Conservation (phyloP, 371 early-diverging fungal genomes). For the Mucor sp. region DNA sequence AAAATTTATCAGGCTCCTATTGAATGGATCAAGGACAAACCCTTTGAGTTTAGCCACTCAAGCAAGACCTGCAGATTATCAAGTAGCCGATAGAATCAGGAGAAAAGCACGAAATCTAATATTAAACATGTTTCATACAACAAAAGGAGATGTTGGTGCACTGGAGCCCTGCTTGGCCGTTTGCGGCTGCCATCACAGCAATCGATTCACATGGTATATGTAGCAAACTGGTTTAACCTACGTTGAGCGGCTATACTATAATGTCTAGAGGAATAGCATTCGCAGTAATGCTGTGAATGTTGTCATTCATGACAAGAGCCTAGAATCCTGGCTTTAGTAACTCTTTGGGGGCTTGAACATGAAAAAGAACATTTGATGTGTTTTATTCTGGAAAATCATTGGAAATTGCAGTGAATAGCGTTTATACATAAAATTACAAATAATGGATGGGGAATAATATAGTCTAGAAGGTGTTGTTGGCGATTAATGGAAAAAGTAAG, state of each 20-base stretch:
- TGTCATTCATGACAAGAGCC: no score
- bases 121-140: neutral
- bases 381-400: neutral
- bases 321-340: no score
- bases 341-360: no score
- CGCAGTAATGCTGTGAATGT: neutral
- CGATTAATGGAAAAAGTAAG: conserved; percentile 88
- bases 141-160: neutral
- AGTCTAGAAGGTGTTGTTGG: neutral
- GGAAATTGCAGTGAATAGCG: neutral
- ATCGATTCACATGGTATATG: neutral
- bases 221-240: neutral
- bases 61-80: neutral
- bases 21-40: neutral
- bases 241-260: neutral
- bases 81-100: neutral
- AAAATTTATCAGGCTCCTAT: neutral
- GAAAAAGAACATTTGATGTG: neutral
- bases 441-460: conserved; percentile 1
- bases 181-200: neutral
- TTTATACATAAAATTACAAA: conserved; percentile 5
- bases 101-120: neutral
- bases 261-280: no score
- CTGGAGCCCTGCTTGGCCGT: neutral
- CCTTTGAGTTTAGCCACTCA: neutral